A percentile compares a stretch with the other conserved stretches of the same genome.
These are phyloP conservation scores for Microcera coccophila DNA, from an alignment of 2,329 filamentous ascomycete species.

Conservation along the genomic window DNA sequence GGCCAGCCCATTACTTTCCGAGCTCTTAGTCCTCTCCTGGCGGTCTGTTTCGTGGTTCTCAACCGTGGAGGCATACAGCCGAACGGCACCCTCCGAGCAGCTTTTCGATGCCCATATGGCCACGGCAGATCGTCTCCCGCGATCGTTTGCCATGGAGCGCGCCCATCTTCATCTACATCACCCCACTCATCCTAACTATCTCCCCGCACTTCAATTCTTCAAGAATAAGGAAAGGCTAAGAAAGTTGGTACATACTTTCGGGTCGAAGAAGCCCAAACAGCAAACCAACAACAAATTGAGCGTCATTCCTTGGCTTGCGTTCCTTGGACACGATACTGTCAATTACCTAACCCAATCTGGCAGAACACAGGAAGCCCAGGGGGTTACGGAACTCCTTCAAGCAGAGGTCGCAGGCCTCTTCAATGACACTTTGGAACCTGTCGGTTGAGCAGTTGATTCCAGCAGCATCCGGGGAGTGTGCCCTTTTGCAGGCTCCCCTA, in stretches of 20 bases:
- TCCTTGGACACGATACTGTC: slow-evolving; percentile 46
- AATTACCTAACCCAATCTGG: slow-evolving; percentile 42
- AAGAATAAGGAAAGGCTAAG: slow-evolving; percentile 30
- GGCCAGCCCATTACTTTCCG: slow-evolving; percentile 31
- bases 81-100: slow-evolving; percentile 41
- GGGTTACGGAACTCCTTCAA: slow-evolving; percentile 37
- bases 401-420: slow-evolving; percentile 33
- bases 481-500: too few species aligned
- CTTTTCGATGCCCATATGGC: slow-evolving; percentile 52
- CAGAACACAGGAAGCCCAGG: slow-evolving; percentile 38
- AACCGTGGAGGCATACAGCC: slow-evolving; percentile 47
- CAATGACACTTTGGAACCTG: slow-evolving; percentile 18
- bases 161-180: slow-evolving; percentile 55
- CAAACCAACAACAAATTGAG: slow-evolving; percentile 24
- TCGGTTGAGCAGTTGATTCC: too few species aligned
- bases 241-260: slow-evolving; percentile 23
- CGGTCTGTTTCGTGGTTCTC: slow-evolving; percentile 47
- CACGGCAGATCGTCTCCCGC: slow-evolving; percentile 40
- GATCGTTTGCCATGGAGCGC: slow-evolving; percentile 40
- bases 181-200: slow-evolving; percentile 47
- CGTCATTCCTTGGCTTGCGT: slow-evolving; percentile 35
- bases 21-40: slow-evolving; percentile 44
- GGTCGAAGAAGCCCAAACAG: slow-evolving; percentile 25
- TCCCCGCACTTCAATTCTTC: slow-evolving; percentile 47
- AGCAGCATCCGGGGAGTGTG: too few species aligned